These are phyloP conservation scores for Blastomyces parvus DNA, from an alignment of 2,329 filamentous ascomycete genomes.

Conservation along the genomic window DNA sequence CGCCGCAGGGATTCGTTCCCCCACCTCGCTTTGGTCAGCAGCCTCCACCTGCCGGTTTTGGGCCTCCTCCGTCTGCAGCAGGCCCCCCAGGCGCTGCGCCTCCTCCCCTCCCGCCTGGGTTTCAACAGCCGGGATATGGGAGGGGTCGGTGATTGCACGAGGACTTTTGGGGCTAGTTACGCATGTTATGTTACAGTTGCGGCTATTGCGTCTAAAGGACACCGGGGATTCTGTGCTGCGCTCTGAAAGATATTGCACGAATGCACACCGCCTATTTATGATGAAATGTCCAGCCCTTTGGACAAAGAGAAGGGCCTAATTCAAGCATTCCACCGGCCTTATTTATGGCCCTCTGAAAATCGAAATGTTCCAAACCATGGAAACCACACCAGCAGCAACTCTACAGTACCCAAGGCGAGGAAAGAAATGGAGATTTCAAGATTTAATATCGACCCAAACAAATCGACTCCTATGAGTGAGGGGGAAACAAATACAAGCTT, in stretches of 20 bases:
- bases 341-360: background rate
- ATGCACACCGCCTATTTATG: background rate
- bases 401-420: background rate
- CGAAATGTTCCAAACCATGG: background rate
- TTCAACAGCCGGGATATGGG: conserved; percentile 34
- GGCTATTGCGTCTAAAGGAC: background rate
- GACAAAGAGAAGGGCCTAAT: background rate
- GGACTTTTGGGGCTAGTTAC: background rate
- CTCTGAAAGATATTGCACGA: background rate
- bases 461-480: no score
- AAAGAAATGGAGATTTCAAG: background rate
- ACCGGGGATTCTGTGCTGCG: background rate
- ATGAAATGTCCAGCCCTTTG: background rate
- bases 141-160: conserved; percentile 25
- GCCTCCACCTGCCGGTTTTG: conserved; percentile 42
- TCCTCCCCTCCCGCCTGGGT: conserved; percentile 34
- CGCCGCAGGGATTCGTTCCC: conserved; percentile 33
- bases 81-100: conserved; percentile 20
- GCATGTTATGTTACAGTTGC: background rate
- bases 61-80: conserved; percentile 22
- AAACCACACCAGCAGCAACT: background rate
- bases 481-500: background rate
- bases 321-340: background rate
- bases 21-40: conserved; percentile 29
- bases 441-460: background rate